Evolutionary conservation across 176 grass and related monocot species (phyloP).

Genomic region (Paspalum notatum): DNA sequence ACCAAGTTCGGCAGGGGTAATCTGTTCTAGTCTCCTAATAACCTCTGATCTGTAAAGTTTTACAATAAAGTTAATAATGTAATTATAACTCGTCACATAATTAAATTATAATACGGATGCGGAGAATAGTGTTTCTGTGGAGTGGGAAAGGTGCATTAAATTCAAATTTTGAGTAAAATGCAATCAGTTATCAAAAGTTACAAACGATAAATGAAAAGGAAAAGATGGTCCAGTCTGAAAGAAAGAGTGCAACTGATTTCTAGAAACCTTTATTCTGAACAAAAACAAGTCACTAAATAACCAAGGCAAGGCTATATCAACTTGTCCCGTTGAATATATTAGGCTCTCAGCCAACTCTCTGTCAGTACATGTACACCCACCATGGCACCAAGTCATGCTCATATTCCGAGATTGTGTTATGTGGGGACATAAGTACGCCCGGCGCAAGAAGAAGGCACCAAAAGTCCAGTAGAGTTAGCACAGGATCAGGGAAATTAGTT

Average conservation of each 20-base stretch:
- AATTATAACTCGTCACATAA: neutral
- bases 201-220: neutral
- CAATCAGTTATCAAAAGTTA: conserved; percentile 5
- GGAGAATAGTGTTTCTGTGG: conserved; percentile 9
- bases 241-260: conserved; percentile 5
- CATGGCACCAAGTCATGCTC: conserved; percentile 30
- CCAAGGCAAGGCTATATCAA: neutral
- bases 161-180: conserved; percentile 6
- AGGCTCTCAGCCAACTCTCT: conserved; percentile 23
- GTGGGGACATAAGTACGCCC: no score
- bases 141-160: neutral
- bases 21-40: conserved; percentile 80
- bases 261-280: conserved; percentile 1
- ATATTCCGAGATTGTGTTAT: no score
- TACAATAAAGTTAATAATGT: conserved; percentile 35
- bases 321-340: neutral
- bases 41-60: conserved; percentile 73
- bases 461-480: no score
- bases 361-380: no score
- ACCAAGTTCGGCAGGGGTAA: conserved; percentile 87
- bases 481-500: no score
- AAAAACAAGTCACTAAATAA: neutral
- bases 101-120: conserved; percentile 26
- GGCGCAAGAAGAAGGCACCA: no score
- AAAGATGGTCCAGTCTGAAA: neutral